These are phyloP conservation scores for Stemphylium vesicarium DNA, from an alignment of 2,329 filamentous ascomycete genomes.

Conservation along the genomic window DNA sequence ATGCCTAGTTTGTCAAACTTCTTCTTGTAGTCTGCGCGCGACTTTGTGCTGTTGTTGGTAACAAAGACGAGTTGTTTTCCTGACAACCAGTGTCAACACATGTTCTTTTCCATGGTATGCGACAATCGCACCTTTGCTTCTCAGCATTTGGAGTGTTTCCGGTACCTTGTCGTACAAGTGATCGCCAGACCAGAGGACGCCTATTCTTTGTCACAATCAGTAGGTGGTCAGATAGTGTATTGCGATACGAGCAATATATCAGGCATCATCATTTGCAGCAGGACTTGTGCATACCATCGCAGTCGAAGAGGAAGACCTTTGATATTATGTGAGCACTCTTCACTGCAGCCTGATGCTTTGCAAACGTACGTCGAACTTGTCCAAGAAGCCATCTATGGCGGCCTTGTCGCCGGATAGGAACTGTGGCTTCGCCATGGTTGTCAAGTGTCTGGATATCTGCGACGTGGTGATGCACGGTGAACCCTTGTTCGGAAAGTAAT, in stretches of 20 bases:
- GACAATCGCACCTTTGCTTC: slow-evolving; percentile 70
- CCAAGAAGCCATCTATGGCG: slow-evolving; percentile 82
- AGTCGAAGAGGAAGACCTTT: slow-evolving; percentile 92
- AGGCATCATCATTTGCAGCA: slow-evolving; percentile 1
- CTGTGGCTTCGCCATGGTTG: slow-evolving; percentile 46
- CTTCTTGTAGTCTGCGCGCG: slow-evolving; percentile 87
- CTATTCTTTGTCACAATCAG: slow-evolving; percentile 62
- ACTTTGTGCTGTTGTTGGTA: slow-evolving; percentile 99
- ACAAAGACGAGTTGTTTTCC: slow-evolving; percentile 95
- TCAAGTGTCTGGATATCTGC: neutral
- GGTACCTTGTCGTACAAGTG: slow-evolving; percentile 84
- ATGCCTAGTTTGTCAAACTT: slow-evolving; percentile 86
- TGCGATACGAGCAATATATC: neutral
- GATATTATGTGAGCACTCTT: slow-evolving; percentile 25
- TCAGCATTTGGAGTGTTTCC: slow-evolving; percentile 83
- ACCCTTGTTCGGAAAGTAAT: neutral
- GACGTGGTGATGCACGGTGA: neutral
- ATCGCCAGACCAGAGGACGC: slow-evolving; percentile 96
- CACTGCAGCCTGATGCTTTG: neutral
- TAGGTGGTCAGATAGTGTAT: neutral
- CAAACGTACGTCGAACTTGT: slow-evolving; percentile 83
- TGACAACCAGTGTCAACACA: slow-evolving; percentile 41
- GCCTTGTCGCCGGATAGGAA: slow-evolving; percentile 80
- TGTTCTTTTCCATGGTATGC: too few relatives aligned
- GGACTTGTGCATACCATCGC: slow-evolving; percentile 72